These are phyloP conservation scores for Beauveria medogensis DNA, from an alignment of 2,329 filamentous ascomycete species.

Conservation along the genomic window DNA sequence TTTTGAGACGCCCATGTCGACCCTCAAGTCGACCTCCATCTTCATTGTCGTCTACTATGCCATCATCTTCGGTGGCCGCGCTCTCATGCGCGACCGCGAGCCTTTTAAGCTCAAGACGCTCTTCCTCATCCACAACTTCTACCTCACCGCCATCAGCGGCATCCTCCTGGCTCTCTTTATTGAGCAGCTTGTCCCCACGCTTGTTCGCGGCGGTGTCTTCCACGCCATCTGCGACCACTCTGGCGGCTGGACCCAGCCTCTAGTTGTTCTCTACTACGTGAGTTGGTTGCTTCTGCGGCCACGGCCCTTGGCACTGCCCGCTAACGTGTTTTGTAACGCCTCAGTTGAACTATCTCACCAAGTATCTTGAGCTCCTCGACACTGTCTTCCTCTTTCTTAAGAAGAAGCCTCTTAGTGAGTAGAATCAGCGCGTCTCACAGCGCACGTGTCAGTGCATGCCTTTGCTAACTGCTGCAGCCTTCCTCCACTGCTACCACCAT, in stretches of 20 bases:
- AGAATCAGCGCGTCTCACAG: background rate
- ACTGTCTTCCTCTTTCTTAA: slow-evolving; percentile 97
- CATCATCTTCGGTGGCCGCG: slow-evolving; percentile 86
- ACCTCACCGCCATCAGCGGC: slow-evolving; percentile 78
- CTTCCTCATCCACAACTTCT: slow-evolving; percentile 96
- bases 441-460: background rate
- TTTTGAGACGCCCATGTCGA: slow-evolving; percentile 82
- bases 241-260: slow-evolving; percentile 87
- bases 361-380: slow-evolving; percentile 92
- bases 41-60: slow-evolving; percentile 85
- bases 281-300: slow-evolving; percentile 25
- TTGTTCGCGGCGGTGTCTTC: slow-evolving; percentile 77
- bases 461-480: slow-evolving; percentile 42
- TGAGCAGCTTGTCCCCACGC: slow-evolving; percentile 81
- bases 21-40: slow-evolving; percentile 70
- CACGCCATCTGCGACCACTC: slow-evolving; percentile 71
- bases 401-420: slow-evolving; percentile 84
- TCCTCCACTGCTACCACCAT: slow-evolving; percentile 99
- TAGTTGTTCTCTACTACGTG: slow-evolving; percentile 96
- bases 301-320: background rate
- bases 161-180: slow-evolving; percentile 75
- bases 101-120: slow-evolving; percentile 80
- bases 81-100: slow-evolving; percentile 80
- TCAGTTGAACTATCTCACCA: slow-evolving; percentile 95
- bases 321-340: background rate